Evolutionary conservation across 176 grass and related monocot genomes (phyloP), one percentile per base, ranked within the genome.

Genomic region (Puccinellia tenuiflora): DNA sequence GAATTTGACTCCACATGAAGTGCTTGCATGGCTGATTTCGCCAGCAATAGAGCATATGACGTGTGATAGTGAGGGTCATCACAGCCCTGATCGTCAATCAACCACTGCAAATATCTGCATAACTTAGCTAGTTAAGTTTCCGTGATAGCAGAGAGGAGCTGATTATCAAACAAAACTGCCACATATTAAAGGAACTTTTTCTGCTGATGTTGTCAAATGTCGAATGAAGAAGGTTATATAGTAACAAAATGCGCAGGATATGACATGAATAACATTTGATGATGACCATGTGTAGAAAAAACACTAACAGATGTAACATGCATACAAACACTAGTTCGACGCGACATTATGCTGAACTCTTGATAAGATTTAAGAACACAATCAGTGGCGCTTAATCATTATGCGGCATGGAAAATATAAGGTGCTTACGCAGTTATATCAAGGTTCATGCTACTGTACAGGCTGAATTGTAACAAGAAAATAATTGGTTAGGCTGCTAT

Each of bases 31-130:
- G 80, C 92, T 80, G 96, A 95, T 86, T 85, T 95, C 26, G 92
- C 85, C 62, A 98, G 83, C 64, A 86, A 92, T 60, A 95, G 80
- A 38, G 92, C 96, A 81, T 95, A 98, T 48, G 92, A 85, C 68
- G 96, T 98, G 77, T 98, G 96, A 91, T 93, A 98, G 62, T 34
- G 85, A 83, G 91, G 87, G 26, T 98, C 91, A 13, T 98, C 91
- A 16, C 87, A 95, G 29, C 88, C 85, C 87, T 95, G 96, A 56
- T 93, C 96, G 48, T 98, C 92, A 77, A 98, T 92, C 83, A 98
- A 85, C 96, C 96, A 98, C 74, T 98, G 96, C 80, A 98, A 84
- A 79, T 95, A 98, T 79, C 96, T 98, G 87, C 38, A 87, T 26
- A 34, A 82, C 3, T 64, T 64, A n/a, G 61, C 10, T 14, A 24